A percentile compares a stretch with the other conserved stretches of the same genome.
These are phyloP conservation scores for Colletotrichum somersetense DNA, from an alignment of 2,329 filamentous ascomycete genomes.

Conservation along the genomic window DNA sequence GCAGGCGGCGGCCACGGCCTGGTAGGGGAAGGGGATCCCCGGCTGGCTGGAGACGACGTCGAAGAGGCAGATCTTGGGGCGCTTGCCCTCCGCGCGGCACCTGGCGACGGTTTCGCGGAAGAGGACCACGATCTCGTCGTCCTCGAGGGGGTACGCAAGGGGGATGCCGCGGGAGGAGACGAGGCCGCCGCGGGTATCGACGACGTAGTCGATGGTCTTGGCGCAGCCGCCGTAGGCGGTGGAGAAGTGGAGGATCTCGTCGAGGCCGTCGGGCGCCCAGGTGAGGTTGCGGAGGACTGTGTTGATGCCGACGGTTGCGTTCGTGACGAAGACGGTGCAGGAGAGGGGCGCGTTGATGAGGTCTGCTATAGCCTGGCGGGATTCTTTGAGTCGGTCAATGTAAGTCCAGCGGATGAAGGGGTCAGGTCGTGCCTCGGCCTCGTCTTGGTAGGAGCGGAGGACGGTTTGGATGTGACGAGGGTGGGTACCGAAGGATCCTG, in stretches of 20 bases:
- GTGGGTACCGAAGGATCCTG: constrained; percentile 84
- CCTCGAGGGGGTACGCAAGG: constrained; percentile 77
- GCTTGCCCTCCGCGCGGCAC: constrained; percentile 68
- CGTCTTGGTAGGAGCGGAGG: constrained; percentile 74
- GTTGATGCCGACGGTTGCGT: constrained; percentile 84
- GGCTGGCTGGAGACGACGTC: constrained; percentile 86
- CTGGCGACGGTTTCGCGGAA: constrained; percentile 71
- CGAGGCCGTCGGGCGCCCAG: constrained; percentile 77
- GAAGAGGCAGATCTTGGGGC: constrained; percentile 77
- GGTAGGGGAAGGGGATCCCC: constrained; percentile 84
- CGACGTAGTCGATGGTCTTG: constrained; percentile 77
- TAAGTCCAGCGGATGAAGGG: constrained; percentile 79
- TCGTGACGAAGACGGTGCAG: constrained; percentile 81
- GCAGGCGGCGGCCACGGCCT: constrained; percentile 74
- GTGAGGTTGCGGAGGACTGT: constrained; percentile 81
- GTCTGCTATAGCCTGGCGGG: constrained; percentile 73
- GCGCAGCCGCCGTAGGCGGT: constrained; percentile 85
- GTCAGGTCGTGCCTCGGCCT: constrained; percentile 78
- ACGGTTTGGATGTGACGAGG: constrained; percentile 72
- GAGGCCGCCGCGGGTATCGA: constrained; percentile 70
- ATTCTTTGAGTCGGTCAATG: constrained; percentile 71
- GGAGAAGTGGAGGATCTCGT: constrained; percentile 83
- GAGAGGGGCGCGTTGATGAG: constrained; percentile 75
- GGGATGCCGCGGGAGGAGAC: constrained; percentile 66
- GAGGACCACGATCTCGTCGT: constrained; percentile 71